A percentile compares a stretch with the other conserved stretches of the same genome.
phyloP scores from a whole-genome alignment of 2,329 filamentous ascomycete species.

The Shiraia bambusicola region DNA sequence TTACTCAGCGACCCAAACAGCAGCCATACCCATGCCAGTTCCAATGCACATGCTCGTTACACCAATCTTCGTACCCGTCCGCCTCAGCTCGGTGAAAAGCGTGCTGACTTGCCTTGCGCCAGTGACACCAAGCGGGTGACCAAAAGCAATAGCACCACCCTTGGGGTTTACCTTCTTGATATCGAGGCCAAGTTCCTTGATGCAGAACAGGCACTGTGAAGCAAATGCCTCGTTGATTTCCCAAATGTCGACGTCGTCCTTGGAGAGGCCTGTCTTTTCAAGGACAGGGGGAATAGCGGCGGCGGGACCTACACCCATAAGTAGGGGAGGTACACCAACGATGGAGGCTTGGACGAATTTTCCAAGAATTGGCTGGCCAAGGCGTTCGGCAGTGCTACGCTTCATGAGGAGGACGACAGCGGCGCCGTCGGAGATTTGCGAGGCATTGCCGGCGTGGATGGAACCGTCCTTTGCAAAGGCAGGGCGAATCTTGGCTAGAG shows the following conservation, averaged over 20 bases:
- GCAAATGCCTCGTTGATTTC: slow-evolving; percentile 99
- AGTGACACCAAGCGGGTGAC: slow-evolving; percentile 92
- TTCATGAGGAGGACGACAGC: slow-evolving; percentile 96
- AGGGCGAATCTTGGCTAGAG: slow-evolving; percentile 84
- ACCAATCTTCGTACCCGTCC: slow-evolving; percentile 81
- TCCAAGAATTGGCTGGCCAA: slow-evolving; percentile 86
- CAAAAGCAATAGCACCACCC: slow-evolving; percentile 93
- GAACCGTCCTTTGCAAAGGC: slow-evolving; percentile 89
- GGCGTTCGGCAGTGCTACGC: slow-evolving; percentile 82
- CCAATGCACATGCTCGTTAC: slow-evolving; percentile 96
- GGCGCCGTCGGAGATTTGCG: slow-evolving; percentile 90
- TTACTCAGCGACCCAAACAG: slow-evolving; percentile 93
- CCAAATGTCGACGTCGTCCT: slow-evolving; percentile 88
- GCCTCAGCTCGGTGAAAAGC: slow-evolving; percentile 82
- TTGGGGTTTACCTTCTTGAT: slow-evolving; percentile 93
- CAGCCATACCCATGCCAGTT: slow-evolving; percentile 95
- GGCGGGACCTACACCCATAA: slow-evolving; percentile 96
- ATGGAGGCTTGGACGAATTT: slow-evolving; percentile 87
- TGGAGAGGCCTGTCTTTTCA: slow-evolving; percentile 79
- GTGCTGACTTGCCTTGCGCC: slow-evolving; percentile 93
- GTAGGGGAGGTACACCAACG: slow-evolving; percentile 84
- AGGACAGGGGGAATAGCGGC: slow-evolving; percentile 93
- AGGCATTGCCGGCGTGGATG: slow-evolving; percentile 96
- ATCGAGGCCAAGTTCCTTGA: slow-evolving; percentile 81
- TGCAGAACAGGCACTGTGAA: slow-evolving; percentile 90